Base-by-base conservation (phyloP, 345 rosid species). In the Hibiscus syriacus region DNA sequence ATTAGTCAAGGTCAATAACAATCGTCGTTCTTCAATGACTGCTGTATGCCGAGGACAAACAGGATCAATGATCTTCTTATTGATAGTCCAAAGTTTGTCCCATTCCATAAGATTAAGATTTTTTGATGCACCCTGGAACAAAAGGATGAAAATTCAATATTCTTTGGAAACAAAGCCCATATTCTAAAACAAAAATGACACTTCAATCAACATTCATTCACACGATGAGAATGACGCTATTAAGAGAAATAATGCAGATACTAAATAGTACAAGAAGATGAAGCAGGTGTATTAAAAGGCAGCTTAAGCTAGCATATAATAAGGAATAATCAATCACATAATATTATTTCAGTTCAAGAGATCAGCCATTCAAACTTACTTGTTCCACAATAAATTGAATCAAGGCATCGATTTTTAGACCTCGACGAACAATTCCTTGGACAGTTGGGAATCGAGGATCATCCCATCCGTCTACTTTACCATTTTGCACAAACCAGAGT, bases 371-470 rank as follows among this genome's bases (percentile, higher is more conserved):
- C 48, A 50, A 66, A 20, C 59, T 6, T 45, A 91, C 98, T 92
- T 89, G 97, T 57, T 94, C 99, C 41, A 94, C 88, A 80, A 94
- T 91, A 73, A 94, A 94, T 62, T 91, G 96, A 19, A 91, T 85
- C 69, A 94, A 53, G 49, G 99, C 97, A 75, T 94, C 99, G 4
- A 94, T 70, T 76, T 91, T 89, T 57, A 94, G 74, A 59, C 99
- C 97, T 76, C 97, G 81, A 9, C 95, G 95, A 13, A 89, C 95
- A 55, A 94, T 94, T 73, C 99, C 97, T 77, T 89, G 96, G 30
- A 94, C 99, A 11, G 99, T 94, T n/a, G 97, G 97, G 77, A 94
- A 87, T 13, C 97, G 91, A 43, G 97, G 90, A 80, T 94, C 99
- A 77, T 94, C 99, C 99, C 99, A 94, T 53, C 96, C 97, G 52